Evolutionary conservation across 176 grass and related monocot species (phyloP).

Genomic region (Triticum timopheevii): DNA sequence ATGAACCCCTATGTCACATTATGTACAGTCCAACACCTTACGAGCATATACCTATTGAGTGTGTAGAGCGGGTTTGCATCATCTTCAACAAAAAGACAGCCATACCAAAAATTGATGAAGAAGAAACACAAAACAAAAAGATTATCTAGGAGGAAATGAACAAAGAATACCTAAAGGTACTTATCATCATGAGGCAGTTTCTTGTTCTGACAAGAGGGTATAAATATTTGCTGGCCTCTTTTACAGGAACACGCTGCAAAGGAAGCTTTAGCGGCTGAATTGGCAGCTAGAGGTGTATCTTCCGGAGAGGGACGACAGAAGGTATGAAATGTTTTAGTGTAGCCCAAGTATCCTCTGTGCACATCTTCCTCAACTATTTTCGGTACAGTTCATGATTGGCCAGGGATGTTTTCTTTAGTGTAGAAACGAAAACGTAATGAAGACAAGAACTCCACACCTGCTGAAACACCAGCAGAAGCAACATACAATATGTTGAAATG

Average conservation of each 20-base stretch:
- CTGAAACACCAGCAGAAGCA: constrained; percentile 79
- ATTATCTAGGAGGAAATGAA: constrained; percentile 99
- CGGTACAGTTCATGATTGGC: background rate
- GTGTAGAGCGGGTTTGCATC: too few species aligned
- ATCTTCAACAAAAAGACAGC: too few species aligned
- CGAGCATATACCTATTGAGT: too few species aligned
- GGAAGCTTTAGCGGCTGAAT: constrained; percentile 69
- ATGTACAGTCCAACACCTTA: too few species aligned
- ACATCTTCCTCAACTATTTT: constrained; percentile 6
- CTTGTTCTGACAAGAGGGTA: constrained; percentile 25
- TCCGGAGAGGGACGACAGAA: constrained; percentile 46
- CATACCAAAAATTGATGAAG: background rate
- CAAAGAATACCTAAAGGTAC: constrained; percentile 95
- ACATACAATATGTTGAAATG: constrained; percentile 80
- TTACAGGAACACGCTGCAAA: constrained; percentile 82
- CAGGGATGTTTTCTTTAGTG: background rate
- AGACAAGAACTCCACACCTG: constrained; percentile 54
- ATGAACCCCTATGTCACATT: too few species aligned
- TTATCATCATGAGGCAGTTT: constrained; percentile 4
- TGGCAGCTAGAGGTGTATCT: constrained; percentile 56
- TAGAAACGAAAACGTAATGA: constrained; percentile 62
- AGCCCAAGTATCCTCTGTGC: background rate
- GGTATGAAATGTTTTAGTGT: constrained; percentile 29
- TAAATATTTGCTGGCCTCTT: constrained; percentile 11
- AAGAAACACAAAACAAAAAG: constrained; percentile 85